phyloP scores from a whole-genome alignment of 2,329 filamentous ascomycete genomes.

The Coleophoma eucalyptorum region DNA sequence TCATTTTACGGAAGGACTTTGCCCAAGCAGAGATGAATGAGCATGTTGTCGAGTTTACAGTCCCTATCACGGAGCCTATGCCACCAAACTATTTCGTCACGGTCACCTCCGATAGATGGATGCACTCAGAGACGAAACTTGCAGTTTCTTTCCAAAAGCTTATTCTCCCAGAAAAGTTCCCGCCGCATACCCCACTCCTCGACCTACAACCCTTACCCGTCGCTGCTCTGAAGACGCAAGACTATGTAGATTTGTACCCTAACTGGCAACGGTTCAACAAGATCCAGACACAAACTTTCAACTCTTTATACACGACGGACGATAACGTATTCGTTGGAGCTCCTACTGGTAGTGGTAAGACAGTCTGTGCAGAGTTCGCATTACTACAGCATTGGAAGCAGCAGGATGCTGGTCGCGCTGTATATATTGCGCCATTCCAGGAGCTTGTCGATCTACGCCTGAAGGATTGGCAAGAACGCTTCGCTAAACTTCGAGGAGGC shows the following conservation, averaged over 20 bases:
- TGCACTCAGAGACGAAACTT: slow-evolving; percentile 93
- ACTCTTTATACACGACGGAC: slow-evolving; percentile 84
- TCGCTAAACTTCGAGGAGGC: slow-evolving; percentile 70
- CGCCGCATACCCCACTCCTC: slow-evolving; percentile 85
- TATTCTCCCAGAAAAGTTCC: slow-evolving; percentile 91
- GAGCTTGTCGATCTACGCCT: slow-evolving; percentile 81
- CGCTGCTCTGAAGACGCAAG: slow-evolving; percentile 79
- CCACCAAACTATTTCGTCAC: slow-evolving; percentile 98
- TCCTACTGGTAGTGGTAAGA: slow-evolving; percentile 95
- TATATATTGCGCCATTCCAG: slow-evolving; percentile 94
- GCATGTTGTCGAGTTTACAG: slow-evolving; percentile 93
- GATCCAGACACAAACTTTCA: slow-evolving; percentile 96
- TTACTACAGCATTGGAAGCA: slow-evolving; percentile 84
- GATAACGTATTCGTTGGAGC: slow-evolving; percentile 92
- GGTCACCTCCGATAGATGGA: slow-evolving; percentile 92
- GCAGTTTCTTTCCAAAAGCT: slow-evolving; percentile 94
- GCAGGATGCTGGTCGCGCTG: slow-evolving; percentile 68
- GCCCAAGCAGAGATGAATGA: slow-evolving; percentile 83
- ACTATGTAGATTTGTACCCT: slow-evolving; percentile 78
- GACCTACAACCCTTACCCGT: slow-evolving; percentile 90
- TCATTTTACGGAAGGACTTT: slow-evolving; percentile 86
- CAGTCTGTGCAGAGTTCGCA: slow-evolving; percentile 92
- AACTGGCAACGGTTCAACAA: slow-evolving; percentile 91
- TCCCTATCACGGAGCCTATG: slow-evolving; percentile 95
- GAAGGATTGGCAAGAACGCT: slow-evolving; percentile 80